phyloP scores from a whole-genome alignment of 345 rosid genomes.

The Cardamine chenopodiifolia region DNA sequence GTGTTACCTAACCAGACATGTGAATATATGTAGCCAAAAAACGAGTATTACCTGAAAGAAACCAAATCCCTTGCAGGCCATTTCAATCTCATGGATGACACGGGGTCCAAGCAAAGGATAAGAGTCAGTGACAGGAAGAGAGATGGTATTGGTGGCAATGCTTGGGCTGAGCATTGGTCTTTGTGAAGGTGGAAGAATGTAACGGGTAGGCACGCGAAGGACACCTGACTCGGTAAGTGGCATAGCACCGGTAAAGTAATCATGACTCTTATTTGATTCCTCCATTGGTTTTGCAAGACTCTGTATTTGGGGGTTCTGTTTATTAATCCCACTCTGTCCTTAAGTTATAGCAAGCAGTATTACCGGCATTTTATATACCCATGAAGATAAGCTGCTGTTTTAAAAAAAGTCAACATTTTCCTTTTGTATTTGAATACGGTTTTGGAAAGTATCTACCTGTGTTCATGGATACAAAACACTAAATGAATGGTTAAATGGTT shows the following conservation, averaged over 20 bases:
- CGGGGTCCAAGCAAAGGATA: constrained; percentile 30
- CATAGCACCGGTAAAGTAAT: constrained; percentile 37
- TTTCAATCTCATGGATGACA: constrained; percentile 36
- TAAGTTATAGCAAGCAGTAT: constrained; percentile 20
- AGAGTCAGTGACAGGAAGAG: constrained; percentile 40
- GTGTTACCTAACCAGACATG: constrained; percentile 17
- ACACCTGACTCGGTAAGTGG: constrained; percentile 32
- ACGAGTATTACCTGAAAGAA: constrained; percentile 40
- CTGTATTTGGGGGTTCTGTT: background rate
- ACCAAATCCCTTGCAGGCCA: constrained; percentile 44
- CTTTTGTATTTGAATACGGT: constrained; percentile 18
- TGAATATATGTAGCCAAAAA: constrained; percentile 1
- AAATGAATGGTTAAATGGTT: constrained; percentile 30
- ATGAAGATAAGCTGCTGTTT: constrained; percentile 19
- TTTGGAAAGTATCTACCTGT: constrained; percentile 30
- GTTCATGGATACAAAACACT: constrained; percentile 20
- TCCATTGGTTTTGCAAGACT: constrained; percentile 30
- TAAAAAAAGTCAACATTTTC: background rate
- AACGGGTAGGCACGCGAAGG: constrained; percentile 32
- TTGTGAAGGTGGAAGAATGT: constrained; percentile 45
- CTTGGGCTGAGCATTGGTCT: constrained; percentile 28
- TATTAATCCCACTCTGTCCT: background rate
- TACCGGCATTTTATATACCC: constrained; percentile 12
- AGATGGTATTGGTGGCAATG: background rate
- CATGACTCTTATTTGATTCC: constrained; percentile 15